Base-by-base conservation (phyloP, 2,329 filamentous ascomycete species). In the Dothistroma pini region DNA sequence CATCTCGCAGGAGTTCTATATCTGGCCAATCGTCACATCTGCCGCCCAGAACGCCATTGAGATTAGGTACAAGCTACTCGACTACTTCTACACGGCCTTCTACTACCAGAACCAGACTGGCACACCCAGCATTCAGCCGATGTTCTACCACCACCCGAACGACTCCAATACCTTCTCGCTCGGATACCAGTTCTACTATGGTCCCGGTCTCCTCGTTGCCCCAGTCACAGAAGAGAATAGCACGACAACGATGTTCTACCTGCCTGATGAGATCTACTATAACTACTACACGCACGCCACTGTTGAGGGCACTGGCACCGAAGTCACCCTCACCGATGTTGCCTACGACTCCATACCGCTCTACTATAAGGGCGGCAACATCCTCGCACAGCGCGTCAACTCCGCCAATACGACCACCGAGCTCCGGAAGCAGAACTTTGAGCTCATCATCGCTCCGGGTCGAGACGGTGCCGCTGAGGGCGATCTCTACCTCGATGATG, bases 71-170 rank as follows among this genome's bases (percentile, higher is more conserved):
- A 81, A 84, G 34, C 79, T 93, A n/a, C 79, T 93, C 12, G 89
- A 92, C 69, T 93, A 93, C 76, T 81, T 90, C 62, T 93, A 93
- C 79, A 92, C 89, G 0, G 84, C 86, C 0, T 79, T 91, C 67
- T 79, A 86, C 71, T 75, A 77, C 59, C 84, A 90, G 72, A 82
- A 80, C 32, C 69, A 78, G 19, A 81, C 83, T 49, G 90, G 90
- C 35, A 82, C 81, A 1, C 89, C 90, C 0, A 78, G 86, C 64
- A 77, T 91, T 58, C 86, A 85, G 67, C 89, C 90, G 0, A 75
- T 92, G 59, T 91, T 89, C 76, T 93, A 87, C 77, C 71, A 85
- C 31, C 93, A 92, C 71, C 89, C 84, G 0, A 66, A 76, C 14
- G 84, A 87, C 64, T 53, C 71, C 2, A 79, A 82, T 59, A 82